phyloP scores from a whole-genome alignment of 257 asterid species.

The Verbascum thapsus region DNA sequence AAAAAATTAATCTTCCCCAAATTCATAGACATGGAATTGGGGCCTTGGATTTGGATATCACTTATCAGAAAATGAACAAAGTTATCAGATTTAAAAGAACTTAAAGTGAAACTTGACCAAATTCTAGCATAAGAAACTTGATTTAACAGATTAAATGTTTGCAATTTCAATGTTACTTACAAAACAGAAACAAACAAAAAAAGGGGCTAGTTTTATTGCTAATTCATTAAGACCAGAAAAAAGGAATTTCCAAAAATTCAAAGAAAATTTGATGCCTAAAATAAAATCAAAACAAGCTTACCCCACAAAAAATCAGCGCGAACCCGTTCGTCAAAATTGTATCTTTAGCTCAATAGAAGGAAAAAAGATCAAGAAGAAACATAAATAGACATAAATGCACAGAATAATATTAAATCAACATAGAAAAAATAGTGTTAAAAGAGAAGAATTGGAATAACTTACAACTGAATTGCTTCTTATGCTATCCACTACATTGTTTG shows the following conservation, averaged over 20 bases:
- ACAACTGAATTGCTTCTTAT: slow-evolving; percentile 29
- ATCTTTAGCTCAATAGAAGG: slow-evolving; percentile 35
- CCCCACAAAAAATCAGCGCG: slow-evolving; percentile 25
- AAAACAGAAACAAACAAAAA: neutral
- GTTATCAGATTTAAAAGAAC: too few relatives aligned
- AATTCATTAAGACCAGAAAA: neutral
- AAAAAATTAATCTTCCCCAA: neutral
- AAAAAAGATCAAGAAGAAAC: slow-evolving; percentile 18
- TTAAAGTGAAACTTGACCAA: slow-evolving; percentile 23
- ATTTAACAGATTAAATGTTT: neutral
- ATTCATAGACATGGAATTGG: neutral
- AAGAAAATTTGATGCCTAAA: slow-evolving; percentile 11
- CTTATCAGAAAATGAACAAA: too few relatives aligned
- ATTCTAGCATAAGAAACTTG: slow-evolving; percentile 19
- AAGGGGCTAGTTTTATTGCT: neutral
- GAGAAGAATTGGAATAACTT: slow-evolving; percentile 23
- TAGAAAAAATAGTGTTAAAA: neutral
- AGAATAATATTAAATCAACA: slow-evolving; percentile 17
- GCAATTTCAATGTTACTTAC: neutral
- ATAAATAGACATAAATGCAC: slow-evolving; percentile 22
- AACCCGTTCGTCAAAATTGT: slow-evolving; percentile 41
- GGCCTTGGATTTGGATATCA: slow-evolving; percentile 15
- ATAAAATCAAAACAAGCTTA: slow-evolving; percentile 19
- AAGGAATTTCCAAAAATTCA: slow-evolving; percentile 5
- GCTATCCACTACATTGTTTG: slow-evolving; percentile 24